Evolutionary conservation across 1,284 basidiomycete genomes (phyloP).

Genomic region (Irpex lacteus): DNA sequence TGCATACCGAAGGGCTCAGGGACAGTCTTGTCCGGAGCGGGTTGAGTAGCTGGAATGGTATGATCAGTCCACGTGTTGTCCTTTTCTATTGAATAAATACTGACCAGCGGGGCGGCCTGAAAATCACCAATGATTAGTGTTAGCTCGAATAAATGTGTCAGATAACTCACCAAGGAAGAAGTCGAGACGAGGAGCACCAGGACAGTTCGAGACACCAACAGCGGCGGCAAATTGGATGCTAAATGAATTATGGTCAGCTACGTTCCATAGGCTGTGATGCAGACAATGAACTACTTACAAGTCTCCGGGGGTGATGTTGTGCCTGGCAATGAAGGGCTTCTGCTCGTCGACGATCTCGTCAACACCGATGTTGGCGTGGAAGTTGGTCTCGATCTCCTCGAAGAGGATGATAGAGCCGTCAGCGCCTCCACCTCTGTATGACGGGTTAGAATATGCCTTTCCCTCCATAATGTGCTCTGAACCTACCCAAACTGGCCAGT

Average conservation of each 20-base stretch:
- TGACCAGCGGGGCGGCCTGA: background rate
- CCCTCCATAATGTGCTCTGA: background rate
- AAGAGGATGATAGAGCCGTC: conserved; percentile 29
- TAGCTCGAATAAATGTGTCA: background rate
- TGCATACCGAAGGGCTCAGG: conserved; percentile 26
- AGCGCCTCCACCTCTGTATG: conserved; percentile 25
- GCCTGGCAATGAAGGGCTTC: conserved; percentile 23
- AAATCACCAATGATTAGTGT: background rate
- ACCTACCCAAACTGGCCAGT: conserved; percentile 20
- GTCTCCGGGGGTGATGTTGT: conserved; percentile 29
- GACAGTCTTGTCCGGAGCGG: conserved; percentile 25
- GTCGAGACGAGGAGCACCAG: conserved; percentile 26
- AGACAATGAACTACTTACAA: conserved; percentile 18
- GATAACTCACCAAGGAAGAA: conserved; percentile 24
- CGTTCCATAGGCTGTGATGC: background rate
- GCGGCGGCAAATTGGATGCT: conserved; percentile 31
- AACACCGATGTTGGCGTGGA: conserved; percentile 26
- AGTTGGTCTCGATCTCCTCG: conserved; percentile 22
- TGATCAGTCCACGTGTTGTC: conserved; percentile 4
- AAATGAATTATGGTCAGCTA: background rate
- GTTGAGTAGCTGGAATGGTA: conserved; percentile 14
- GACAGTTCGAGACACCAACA: conserved; percentile 27
- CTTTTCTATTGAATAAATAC: background rate
- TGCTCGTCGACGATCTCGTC: conserved; percentile 28
- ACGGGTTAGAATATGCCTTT: background rate